These are phyloP conservation scores for Arthrobotrys conoides DNA, from an alignment of 2,329 filamentous ascomycete genomes.

Conservation along the genomic window DNA sequence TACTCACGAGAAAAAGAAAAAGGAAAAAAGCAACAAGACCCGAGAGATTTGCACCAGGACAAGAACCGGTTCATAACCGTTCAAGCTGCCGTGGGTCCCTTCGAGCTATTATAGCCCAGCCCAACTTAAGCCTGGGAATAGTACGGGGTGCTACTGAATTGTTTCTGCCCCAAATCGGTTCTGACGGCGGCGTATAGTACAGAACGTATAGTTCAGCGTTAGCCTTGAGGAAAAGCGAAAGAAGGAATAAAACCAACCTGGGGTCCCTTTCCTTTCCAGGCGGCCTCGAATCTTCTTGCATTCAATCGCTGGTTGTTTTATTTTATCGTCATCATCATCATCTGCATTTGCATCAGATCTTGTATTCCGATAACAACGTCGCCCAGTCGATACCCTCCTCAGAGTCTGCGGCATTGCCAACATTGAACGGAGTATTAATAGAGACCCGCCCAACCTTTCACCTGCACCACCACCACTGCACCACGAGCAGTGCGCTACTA, in stretches of 20 bases:
- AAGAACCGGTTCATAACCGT: constrained; percentile 47
- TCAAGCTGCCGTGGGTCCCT: constrained; percentile 41
- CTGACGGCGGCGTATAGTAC: constrained; percentile 40
- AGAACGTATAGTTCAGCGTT: too few species aligned
- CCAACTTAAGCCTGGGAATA: constrained; percentile 54
- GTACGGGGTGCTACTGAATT: constrained; percentile 20
- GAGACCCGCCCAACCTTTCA: constrained; percentile 1
- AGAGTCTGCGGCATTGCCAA: constrained; percentile 6
- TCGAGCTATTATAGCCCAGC: constrained; percentile 31
- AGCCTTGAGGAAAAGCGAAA: constrained; percentile 31
- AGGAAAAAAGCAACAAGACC: neutral
- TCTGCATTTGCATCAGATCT: constrained; percentile 1
- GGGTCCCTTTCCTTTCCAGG: constrained; percentile 29
- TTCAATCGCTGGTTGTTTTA: constrained; percentile 17
- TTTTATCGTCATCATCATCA: constrained; percentile 42
- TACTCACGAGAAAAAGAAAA: neutral
- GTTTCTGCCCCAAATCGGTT: constrained; percentile 48
- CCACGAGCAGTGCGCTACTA: too few species aligned
- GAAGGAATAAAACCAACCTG: constrained; percentile 51
- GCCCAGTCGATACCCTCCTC: constrained; percentile 9
- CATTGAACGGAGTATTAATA: constrained; percentile 10
- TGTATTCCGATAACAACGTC: constrained; percentile 38
- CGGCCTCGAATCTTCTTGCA: neutral
- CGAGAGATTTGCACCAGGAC: constrained; percentile 59
- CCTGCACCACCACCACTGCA: neutral